Percentiles rank a stretch among this genome's conserved stretches.
Evolutionary conservation across 768 basidiomycete species (phyloP).

Genomic region (Crassisporium funariophilum): DNA sequence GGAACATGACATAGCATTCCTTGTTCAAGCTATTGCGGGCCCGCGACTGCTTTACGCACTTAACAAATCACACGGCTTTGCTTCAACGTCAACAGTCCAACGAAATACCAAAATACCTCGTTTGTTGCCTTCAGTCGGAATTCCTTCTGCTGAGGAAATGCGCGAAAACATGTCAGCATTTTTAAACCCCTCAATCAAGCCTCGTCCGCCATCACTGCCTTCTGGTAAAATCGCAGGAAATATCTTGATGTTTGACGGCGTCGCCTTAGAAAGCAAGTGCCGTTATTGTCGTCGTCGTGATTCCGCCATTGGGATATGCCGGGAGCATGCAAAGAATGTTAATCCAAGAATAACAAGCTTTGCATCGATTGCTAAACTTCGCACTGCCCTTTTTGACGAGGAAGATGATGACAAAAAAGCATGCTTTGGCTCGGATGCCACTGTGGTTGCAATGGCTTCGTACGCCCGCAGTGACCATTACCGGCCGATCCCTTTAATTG

Average conservation of each 20-base stretch:
- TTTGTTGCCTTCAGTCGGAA: background rate
- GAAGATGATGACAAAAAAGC: background rate
- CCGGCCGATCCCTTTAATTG: background rate
- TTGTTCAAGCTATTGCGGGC: conserved; percentile 1
- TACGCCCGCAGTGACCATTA: background rate
- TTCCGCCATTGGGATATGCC: background rate
- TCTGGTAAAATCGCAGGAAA: background rate
- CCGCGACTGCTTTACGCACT: background rate
- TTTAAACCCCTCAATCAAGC: background rate
- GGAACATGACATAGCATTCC: conserved; percentile 8
- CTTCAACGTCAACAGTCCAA: background rate
- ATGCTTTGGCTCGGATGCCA: background rate
- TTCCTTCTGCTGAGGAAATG: background rate
- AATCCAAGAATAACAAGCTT: background rate
- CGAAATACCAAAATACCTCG: background rate
- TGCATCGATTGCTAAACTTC: background rate
- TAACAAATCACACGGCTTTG: background rate
- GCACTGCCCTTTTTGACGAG: background rate
- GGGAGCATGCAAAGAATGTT: background rate
- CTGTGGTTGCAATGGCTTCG: background rate
- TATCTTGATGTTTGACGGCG: background rate
- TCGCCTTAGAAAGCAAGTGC: background rate
- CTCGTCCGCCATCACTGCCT: background rate
- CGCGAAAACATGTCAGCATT: background rate
- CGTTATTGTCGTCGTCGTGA: background rate